Percentiles rank a stretch among this genome's conserved stretches.
phyloP scores from a whole-genome alignment of 2,329 filamentous ascomycete genomes.

The Biscogniauxia mediterranea region DNA sequence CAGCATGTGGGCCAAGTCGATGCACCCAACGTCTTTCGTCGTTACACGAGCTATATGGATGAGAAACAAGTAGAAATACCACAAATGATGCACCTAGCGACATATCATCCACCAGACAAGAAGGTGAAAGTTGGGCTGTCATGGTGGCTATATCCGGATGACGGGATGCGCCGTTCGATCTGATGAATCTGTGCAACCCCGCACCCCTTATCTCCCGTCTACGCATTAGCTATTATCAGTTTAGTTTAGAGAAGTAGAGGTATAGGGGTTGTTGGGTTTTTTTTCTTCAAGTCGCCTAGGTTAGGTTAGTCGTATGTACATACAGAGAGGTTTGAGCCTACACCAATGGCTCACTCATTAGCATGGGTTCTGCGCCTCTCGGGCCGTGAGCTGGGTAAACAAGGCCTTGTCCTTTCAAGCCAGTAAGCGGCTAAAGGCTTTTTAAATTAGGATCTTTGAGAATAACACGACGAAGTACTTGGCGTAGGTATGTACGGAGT shows the following conservation, averaged over 20 bases:
- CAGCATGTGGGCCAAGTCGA: background rate
- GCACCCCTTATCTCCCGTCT: background rate
- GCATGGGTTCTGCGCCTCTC: background rate
- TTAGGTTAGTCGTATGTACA: too few species aligned
- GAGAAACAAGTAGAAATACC: background rate
- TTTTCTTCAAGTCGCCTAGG: background rate
- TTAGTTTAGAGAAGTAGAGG: background rate
- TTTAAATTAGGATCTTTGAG: background rate
- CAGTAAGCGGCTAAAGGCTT: background rate
- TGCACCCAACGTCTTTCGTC: background rate
- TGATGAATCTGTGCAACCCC: background rate
- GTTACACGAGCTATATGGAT: background rate
- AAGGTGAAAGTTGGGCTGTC: background rate
- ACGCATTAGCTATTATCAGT: background rate
- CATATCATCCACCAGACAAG: background rate
- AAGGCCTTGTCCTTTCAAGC: background rate
- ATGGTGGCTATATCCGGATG: background rate
- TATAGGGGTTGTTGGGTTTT: background rate
- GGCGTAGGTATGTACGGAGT: background rate
- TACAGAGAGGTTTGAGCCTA: background rate
- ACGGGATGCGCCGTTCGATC: background rate
- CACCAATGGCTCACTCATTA: background rate
- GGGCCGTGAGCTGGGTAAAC: background rate
- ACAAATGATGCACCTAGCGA: background rate
- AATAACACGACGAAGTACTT: background rate